Evolutionary conservation across 75 land plant species (phyloP).

Genomic region (Pinus taeda): DNA sequence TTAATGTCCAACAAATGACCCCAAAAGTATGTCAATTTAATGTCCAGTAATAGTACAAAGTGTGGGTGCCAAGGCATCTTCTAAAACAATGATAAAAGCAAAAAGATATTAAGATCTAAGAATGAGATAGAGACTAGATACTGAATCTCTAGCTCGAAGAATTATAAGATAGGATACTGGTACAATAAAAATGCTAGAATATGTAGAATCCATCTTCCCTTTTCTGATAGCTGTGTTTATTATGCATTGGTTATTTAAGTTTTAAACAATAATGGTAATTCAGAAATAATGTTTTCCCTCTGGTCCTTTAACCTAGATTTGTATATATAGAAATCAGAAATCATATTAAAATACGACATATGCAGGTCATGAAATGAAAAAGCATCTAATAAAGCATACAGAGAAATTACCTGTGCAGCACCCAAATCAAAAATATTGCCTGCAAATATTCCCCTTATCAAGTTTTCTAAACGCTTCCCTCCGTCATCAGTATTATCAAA

Average conservation of each 20-base stretch:
- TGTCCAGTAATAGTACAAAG: too few relatives aligned
- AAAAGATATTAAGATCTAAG: too few relatives aligned
- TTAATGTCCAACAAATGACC: too few relatives aligned
- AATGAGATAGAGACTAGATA: too few relatives aligned
- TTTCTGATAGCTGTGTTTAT: background rate
- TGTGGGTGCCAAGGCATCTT: too few relatives aligned
- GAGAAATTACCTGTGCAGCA: constrained; percentile 74
- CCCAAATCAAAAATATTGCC: constrained; percentile 99
- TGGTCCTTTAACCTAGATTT: constrained; percentile 2
- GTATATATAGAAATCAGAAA: constrained; percentile 8
- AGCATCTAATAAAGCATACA: too few relatives aligned
- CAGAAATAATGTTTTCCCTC: background rate
- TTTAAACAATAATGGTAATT: too few relatives aligned
- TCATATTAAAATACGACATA: background rate
- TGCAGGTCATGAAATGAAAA: constrained; percentile 7
- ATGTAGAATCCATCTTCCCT: background rate
- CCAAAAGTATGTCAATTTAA: too few relatives aligned
- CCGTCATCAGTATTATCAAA: constrained; percentile 86
- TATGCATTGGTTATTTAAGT: background rate
- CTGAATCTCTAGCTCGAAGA: too few relatives aligned
- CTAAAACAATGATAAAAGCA: too few relatives aligned
- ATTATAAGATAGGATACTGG: too few relatives aligned
- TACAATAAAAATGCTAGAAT: background rate
- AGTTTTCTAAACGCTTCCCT: constrained; percentile 72
- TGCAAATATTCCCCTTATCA: constrained; percentile 88